These are phyloP conservation scores for Epicoccum nigrum DNA, from an alignment of 2,329 filamentous ascomycete species.

Conservation along the genomic window DNA sequence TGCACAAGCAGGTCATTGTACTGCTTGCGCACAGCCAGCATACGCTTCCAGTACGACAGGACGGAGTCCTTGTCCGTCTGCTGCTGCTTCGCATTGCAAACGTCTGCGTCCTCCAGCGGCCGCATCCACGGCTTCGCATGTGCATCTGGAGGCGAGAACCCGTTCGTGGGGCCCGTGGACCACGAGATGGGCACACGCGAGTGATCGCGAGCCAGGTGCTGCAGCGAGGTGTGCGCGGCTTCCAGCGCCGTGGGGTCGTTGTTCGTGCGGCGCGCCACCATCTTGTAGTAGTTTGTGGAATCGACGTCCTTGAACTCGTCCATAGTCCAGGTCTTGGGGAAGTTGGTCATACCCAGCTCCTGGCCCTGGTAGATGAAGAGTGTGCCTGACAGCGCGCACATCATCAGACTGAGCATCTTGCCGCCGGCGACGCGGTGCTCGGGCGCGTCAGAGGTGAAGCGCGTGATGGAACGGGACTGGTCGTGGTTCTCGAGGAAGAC, in stretches of 20 bases:
- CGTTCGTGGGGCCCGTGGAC: conserved; percentile 61
- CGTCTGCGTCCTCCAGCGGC: conserved; percentile 59
- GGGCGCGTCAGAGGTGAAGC: conserved; percentile 57
- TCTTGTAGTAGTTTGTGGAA: conserved; percentile 59
- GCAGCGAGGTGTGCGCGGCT: conserved; percentile 59
- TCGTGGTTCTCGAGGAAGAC: conserved; percentile 62
- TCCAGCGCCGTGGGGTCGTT: conserved; percentile 48
- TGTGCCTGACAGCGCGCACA: conserved; percentile 56
- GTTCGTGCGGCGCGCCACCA: conserved; percentile 35
- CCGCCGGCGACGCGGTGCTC: conserved; percentile 53
- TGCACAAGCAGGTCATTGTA: conserved; percentile 66
- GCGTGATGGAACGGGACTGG: conserved; percentile 57
- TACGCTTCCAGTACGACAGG: conserved; percentile 66
- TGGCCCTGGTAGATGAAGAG: conserved; percentile 60
- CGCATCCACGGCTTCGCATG: conserved; percentile 65
- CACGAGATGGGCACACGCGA: conserved; percentile 73
- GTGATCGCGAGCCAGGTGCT: conserved; percentile 68
- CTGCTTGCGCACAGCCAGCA: conserved; percentile 61
- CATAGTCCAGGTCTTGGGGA: conserved; percentile 52
- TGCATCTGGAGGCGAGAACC: conserved; percentile 60
- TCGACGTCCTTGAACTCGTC: conserved; percentile 61
- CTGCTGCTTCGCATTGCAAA: conserved; percentile 65
- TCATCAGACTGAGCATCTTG: conserved; percentile 57
- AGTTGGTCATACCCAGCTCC: conserved; percentile 59
- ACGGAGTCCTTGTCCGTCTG: conserved; percentile 53